phyloP scores from a whole-genome alignment of 164 flowering plant species.

The Amborella trichopoda region DNA sequence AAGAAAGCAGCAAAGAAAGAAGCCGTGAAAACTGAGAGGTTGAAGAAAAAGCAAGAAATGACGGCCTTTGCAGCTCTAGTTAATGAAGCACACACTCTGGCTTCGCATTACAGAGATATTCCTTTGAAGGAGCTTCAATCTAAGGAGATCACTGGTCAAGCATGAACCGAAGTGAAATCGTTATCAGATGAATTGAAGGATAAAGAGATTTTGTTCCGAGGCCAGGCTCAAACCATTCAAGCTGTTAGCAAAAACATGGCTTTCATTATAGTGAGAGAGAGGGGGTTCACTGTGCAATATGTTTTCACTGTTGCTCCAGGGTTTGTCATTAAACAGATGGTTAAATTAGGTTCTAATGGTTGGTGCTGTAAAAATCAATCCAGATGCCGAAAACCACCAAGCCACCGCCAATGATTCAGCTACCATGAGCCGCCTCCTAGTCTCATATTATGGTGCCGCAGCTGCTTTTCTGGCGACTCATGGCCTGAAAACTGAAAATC shows the following conservation, averaged over 20 bases:
- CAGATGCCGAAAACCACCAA: too few species aligned
- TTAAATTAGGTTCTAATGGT: too few species aligned
- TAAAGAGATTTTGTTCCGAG: constrained; percentile 44
- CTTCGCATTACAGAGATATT: constrained; percentile 63
- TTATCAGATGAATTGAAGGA: constrained; percentile 31
- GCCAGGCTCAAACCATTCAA: constrained; percentile 63
- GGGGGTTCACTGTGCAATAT: constrained; percentile 84
- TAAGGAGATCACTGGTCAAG: constrained; percentile 29
- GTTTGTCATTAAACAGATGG: constrained; percentile 62
- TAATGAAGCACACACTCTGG: constrained; percentile 30
- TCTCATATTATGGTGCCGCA: too few species aligned
- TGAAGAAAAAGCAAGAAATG: constrained; percentile 35
- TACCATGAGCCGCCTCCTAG: too few species aligned
- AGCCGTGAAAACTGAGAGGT: constrained; percentile 7
- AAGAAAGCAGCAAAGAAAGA: constrained; percentile 8
- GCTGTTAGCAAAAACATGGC: constrained; percentile 75
- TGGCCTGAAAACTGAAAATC: too few species aligned
- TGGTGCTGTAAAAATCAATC: too few species aligned
- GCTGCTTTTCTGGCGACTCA: too few species aligned
- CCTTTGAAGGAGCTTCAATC: constrained; percentile 48
- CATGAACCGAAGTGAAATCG: constrained; percentile 42
- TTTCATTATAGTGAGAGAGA: constrained; percentile 64
- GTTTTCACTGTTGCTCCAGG: constrained; percentile 41
- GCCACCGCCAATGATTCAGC: too few species aligned
- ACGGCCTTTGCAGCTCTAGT: constrained; percentile 15